Percentiles rank a stretch among this genome's conserved stretches.
phyloP scores from a whole-genome alignment of 495 filamentous ascomycete species.

The Recurvomyces mirabilis region DNA sequence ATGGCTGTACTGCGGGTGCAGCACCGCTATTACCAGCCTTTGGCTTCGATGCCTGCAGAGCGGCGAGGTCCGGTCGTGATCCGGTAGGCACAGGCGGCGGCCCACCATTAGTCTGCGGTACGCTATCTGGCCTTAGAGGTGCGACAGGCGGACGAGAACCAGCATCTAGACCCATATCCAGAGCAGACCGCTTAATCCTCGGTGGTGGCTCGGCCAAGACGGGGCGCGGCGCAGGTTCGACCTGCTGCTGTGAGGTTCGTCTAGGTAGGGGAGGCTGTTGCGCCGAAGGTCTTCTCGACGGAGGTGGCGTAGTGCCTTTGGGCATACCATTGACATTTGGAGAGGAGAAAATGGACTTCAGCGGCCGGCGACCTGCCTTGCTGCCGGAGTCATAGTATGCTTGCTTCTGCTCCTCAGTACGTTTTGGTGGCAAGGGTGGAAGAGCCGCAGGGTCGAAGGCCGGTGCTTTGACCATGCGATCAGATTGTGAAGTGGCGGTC shows the following conservation, averaged over 20 bases:
- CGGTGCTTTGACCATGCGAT: constrained; percentile 25
- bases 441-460: constrained; percentile 29
- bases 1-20: constrained; percentile 10
- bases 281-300: constrained; percentile 4
- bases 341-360: constrained; percentile 18
- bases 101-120: constrained; percentile 5
- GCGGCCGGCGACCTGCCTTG: constrained; percentile 4
- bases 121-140: constrained; percentile 12
- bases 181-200: constrained; percentile 23
- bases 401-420: constrained; percentile 21
- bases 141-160: constrained; percentile 25
- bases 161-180: constrained; percentile 24
- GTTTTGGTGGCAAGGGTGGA: constrained; percentile 29
- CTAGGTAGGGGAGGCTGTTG: neutral
- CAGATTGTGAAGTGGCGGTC: constrained; percentile 19
- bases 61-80: constrained; percentile 48
- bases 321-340: constrained; percentile 6
- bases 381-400: constrained; percentile 10
- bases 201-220: constrained; percentile 2
- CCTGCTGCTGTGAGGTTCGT: neutral
- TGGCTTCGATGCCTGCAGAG: constrained; percentile 45
- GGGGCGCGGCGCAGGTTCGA: constrained; percentile 1
- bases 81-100: constrained; percentile 47
- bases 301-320: constrained; percentile 7
- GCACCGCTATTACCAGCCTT: constrained; percentile 26